Conservation (phyloP, 495 filamentous ascomycete genomes). For the Neurospora intermedia region DNA sequence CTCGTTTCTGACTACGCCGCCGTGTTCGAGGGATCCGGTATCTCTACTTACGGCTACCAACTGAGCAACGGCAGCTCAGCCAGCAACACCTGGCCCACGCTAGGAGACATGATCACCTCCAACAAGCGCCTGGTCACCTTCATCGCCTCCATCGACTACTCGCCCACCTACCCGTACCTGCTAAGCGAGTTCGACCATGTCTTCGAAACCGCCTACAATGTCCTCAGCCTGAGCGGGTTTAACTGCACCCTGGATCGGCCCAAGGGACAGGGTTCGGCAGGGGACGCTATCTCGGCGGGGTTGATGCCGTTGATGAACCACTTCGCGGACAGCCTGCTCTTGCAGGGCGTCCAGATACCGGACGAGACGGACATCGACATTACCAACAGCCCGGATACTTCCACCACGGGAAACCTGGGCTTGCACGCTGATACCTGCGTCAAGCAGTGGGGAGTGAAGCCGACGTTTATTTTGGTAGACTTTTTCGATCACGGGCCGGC, state of each 20-base stretch:
- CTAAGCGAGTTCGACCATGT: slow-evolving; percentile 58
- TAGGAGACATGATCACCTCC: slow-evolving; percentile 47
- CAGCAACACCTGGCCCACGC: slow-evolving; percentile 49
- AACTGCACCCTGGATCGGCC: slow-evolving; percentile 58
- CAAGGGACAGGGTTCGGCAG: slow-evolving; percentile 25
- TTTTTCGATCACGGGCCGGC: slow-evolving; percentile 54
- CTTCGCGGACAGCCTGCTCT: slow-evolving; percentile 52
- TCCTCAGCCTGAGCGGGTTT: slow-evolving; percentile 39
- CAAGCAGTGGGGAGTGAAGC: slow-evolving; percentile 39
- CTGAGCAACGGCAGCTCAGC: slow-evolving; percentile 36
- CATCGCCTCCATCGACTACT: slow-evolving; percentile 44
- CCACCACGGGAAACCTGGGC: slow-evolving; percentile 44
- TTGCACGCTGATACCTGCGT: slow-evolving; percentile 44
- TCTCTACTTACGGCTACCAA: slow-evolving; percentile 48
- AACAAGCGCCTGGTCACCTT: slow-evolving; percentile 54
- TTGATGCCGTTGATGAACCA: slow-evolving; percentile 60
- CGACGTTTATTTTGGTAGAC: slow-evolving; percentile 55
- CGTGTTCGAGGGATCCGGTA: slow-evolving; percentile 43
- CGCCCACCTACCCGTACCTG: slow-evolving; percentile 46
- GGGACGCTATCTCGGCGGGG: slow-evolving; percentile 32
- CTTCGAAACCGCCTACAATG: slow-evolving; percentile 61
- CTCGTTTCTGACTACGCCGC: slow-evolving; percentile 37
- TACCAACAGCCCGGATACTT: slow-evolving; percentile 44
- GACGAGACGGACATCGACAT: slow-evolving; percentile 39
- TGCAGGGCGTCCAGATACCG: slow-evolving; percentile 46